Evolutionary conservation across 106 monocot species (phyloP), one percentile per base, ranked within the genome.

Genomic region (Platanthera guangdongensis): DNA sequence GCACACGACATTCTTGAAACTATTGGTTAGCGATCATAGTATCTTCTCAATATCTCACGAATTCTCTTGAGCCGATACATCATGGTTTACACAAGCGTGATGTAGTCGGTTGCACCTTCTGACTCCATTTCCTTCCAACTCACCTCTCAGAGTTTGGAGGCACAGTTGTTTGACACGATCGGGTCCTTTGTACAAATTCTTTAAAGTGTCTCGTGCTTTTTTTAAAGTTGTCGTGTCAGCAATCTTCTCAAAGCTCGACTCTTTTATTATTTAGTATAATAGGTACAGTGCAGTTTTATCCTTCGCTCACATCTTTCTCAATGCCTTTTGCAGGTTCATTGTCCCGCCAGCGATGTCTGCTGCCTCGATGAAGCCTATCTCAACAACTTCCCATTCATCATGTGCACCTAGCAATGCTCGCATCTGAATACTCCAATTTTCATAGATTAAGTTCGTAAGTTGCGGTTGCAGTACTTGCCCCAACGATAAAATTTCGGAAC

Each of bases 1-100:
- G 25, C 74, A 60, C 3, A 74, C 50, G 15, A 79, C 67, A 68
- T 83, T 55, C n/a, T 83, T 68, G 76, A 76, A 13, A 76, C 76
- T 80, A 3, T 72, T 76, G 16, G 79, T 75, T 19, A 83, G 39
- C 10, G 69, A 79, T 15, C 81, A 5, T 3, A 76, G 8, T 69
- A 81, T 75, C 18, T 76, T 81, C 69, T 81, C 75, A 45, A 81
- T 22, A 7, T 75, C 53, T 75, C 65, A 22, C 67, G 32, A 51
- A 67, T 74, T 16, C 50, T 9, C 16, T 65, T 74, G 19, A 80
- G 65, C 54, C 75, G 74, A 68, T 80, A 75, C 6, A 80, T 68
- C 46, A 75, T 19, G 1, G 51, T 46, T 19, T 75, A 65, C 51
- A 75, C 75, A 67, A 74, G 65, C 11, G 57, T 75, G 53, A 80